Conservation (phyloP, 306 rosid species). For the Inga laurina region DNA sequence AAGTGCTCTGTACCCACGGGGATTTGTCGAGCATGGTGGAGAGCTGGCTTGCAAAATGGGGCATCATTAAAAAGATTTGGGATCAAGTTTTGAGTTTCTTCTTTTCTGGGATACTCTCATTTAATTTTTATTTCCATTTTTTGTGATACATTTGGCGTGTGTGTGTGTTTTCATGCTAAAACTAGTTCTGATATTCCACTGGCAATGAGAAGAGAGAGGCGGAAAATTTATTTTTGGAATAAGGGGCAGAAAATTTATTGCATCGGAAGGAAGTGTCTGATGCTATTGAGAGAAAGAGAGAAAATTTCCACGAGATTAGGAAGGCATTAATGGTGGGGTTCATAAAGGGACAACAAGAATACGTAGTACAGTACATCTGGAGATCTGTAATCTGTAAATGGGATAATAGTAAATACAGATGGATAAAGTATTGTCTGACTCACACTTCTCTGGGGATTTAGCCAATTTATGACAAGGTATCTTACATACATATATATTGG, state of each 20-base stretch:
- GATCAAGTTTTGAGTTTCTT: background rate
- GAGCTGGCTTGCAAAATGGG: conserved; percentile 22
- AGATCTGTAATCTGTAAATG: background rate
- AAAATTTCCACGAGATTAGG: background rate
- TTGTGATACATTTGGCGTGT: background rate
- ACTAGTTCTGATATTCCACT: background rate
- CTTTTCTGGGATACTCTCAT: background rate
- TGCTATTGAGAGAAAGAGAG: background rate
- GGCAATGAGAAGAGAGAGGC: background rate
- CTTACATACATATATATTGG: background rate
- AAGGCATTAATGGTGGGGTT: background rate
- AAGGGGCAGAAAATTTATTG: background rate
- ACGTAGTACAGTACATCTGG: conserved; percentile 1
- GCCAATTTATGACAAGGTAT: background rate
- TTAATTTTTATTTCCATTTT: background rate
- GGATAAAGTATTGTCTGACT: conserved; percentile 32
- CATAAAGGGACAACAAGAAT: background rate
- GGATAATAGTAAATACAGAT: conserved; percentile 7
- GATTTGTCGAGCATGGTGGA: conserved; percentile 26
- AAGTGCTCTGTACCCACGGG: conserved; percentile 30
- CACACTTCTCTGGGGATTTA: background rate
- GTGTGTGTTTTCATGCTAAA: background rate
- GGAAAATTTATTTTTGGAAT: background rate
- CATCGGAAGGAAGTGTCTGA: background rate
- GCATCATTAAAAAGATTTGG: background rate